Base-by-base conservation (phyloP, 108 stramenopile species). In the Hondaea fermentalgiana region DNA sequence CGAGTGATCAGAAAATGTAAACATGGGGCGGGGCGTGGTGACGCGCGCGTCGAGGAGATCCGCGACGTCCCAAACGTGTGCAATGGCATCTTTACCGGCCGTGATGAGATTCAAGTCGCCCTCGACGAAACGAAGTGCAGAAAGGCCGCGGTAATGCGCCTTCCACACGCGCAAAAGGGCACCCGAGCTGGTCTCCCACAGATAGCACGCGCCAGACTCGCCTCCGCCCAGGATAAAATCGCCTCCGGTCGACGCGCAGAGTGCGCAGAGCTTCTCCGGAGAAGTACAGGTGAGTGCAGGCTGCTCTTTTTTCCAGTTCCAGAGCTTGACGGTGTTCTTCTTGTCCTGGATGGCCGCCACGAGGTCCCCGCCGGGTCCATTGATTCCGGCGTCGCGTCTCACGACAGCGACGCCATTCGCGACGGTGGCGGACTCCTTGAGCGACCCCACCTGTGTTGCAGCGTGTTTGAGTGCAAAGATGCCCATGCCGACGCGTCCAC, bases 331-430 rank as follows among this genome's bases (percentile, higher is more conserved):
- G 51, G 49, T 83, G 4, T 47, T 53, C 51, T 83, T 83, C 0
- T 53, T 53, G n/a, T 53, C 76, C 76, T 83, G 76, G 76, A 83
- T 3, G 49, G 76, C 76, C 17, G 76, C 76, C 76, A 83, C 45
- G 14, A 83, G 6, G 28, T 83, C 76, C 6, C 76, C 76, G n/a
- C 19, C 76, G 45, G 49, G 23, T 43, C 76, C 76, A 23, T 53
- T 53, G 12, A 53, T 35, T 43, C 49, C 76, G n/a, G 76, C 76
- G 49, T 47, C 76, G 6, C 49, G 6, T 12, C 76, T 10, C n/a
- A 83, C 76, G 19, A 53, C n/a, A 55, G 76, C 76, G n/a, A 83
- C 23, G 49, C 76, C 76, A 83, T 83, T 83, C 10, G 49, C 51
- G 49, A 83, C 76, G 76, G 23, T 6, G 19, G 76, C 12, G 28